Evolutionary conservation across 208 protist species (phyloP), one percentile per base, ranked within the genome.

Genomic region (Acanthamoeba healyi): DNA sequence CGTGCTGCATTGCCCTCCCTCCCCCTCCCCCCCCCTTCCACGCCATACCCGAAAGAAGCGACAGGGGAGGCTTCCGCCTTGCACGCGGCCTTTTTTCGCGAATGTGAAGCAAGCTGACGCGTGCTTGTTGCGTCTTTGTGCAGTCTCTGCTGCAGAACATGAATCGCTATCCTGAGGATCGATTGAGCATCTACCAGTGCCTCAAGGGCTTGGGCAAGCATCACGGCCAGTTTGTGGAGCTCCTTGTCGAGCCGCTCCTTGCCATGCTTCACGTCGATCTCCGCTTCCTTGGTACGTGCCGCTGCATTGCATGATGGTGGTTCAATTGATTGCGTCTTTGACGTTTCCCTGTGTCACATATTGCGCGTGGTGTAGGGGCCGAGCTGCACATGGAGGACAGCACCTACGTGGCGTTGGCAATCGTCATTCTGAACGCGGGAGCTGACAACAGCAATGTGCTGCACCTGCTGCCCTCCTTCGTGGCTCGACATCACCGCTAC

Each of bases 111-210:
- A n/a, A n/a, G n/a, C n/a, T n/a, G n/a, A n/a, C n/a, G n/a, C n/a
- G 15, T 82, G 1, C 10, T 54, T 1, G 15, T 12, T 38, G 6
- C 36, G 2, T 82, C 2, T 49, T 4, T 22, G 51, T 84, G 40
- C 95, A 96, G 82, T 90, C 93, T 32, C 34, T 96, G 7, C 70
- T 96, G 17, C 29, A 74, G 7, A 96, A 95, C 42, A 54, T 94
- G 17, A 42, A 40, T 40, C 63, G 70, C 15, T 93, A 82, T 42
- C 44, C 56, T 1, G 81, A 89, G 44, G 81, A 89, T n/a, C 40
- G 38, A 65, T 22, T 65, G 6, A 65, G 34, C 51, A 65, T 89
- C 29, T 65, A 67, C 36, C 40, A 65, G 32, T 65, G 49, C n/a
- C 51, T 89, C 49, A 56, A 65, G 51, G 34, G 81, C 1, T 32